Evolutionary conservation across 2,329 filamentous ascomycete species (phyloP).

Genomic region (Rosellinia necatrix): DNA sequence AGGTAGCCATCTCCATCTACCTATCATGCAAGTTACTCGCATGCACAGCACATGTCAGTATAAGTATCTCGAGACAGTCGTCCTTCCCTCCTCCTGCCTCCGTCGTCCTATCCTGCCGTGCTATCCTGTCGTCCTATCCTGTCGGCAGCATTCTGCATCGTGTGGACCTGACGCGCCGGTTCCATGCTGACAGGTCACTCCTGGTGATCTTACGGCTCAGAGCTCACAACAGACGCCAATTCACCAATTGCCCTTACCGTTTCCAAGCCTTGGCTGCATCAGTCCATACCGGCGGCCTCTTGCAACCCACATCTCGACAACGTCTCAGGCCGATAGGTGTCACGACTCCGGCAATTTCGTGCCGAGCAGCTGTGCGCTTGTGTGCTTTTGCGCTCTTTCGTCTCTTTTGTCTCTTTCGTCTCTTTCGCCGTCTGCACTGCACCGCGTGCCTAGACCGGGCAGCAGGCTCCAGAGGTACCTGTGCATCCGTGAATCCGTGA

Average conservation of each 20-base stretch:
- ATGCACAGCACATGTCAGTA: neutral
- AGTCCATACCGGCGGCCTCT: constrained; percentile 14
- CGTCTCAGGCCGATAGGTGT: constrained; percentile 13
- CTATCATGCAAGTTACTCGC: neutral
- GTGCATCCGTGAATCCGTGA: neutral
- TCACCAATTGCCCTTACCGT: no score
- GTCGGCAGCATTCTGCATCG: no score
- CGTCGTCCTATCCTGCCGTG: no score
- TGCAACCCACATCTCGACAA: constrained; percentile 3
- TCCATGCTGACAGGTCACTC: neutral
- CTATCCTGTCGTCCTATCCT: no score
- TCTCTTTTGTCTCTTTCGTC: neutral
- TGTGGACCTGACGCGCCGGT: no score
- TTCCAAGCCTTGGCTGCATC: constrained; percentile 27
- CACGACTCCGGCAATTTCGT: constrained; percentile 19
- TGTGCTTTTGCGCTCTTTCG: no score
- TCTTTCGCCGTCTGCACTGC: neutral
- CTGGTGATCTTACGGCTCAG: constrained; percentile 1
- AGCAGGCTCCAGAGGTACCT: constrained; percentile 12
- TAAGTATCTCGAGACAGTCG: no score
- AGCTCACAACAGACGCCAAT: neutral
- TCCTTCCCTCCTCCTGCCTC: neutral
- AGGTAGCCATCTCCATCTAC: no score
- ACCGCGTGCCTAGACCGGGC: constrained; percentile 27
- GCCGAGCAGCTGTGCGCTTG: constrained; percentile 20